These are phyloP conservation scores for Rhododendron griersonianum DNA, from an alignment of 148 eudicot genomes.

Conservation along the genomic window DNA sequence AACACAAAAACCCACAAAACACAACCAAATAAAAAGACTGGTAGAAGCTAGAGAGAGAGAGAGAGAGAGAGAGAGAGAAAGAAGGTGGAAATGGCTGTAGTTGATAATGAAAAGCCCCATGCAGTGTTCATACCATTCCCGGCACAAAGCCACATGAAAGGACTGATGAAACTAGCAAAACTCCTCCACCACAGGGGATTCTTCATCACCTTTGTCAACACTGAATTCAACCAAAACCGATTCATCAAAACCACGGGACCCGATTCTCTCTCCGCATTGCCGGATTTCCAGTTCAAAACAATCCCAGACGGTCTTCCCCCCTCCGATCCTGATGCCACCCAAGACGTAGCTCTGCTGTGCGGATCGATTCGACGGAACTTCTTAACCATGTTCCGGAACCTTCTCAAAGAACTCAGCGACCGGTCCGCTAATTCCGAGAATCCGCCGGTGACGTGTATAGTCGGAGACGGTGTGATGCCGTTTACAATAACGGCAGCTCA, in stretches of 20 bases:
- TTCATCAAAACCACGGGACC: not conserved
- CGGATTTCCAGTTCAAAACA: not conserved
- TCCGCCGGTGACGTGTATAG: not conserved
- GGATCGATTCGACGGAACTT: not conserved
- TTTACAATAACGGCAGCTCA: not conserved
- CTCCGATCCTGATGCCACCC: not conserved
- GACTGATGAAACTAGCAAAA: not conserved
- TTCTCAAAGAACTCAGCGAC: not conserved
- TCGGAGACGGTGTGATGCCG: not conserved
- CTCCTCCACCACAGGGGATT: not conserved
- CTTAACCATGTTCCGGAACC: not conserved
- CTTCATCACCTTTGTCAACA: not conserved
- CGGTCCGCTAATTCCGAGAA: not conserved
- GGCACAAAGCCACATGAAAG: not conserved
- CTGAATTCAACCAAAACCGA: not conserved
- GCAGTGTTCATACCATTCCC: not conserved
- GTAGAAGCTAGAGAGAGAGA: not conserved
- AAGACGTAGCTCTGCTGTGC: not conserved
- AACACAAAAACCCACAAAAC: not conserved
- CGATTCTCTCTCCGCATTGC: not conserved
- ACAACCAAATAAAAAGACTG: not conserved
- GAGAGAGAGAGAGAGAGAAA: not conserved
- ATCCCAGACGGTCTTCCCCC: not conserved
- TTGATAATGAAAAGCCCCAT: not conserved
- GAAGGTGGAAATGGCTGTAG: not conserved